Base-by-base conservation (phyloP, 345 rosid species). In the Moricandia moricandioides region DNA sequence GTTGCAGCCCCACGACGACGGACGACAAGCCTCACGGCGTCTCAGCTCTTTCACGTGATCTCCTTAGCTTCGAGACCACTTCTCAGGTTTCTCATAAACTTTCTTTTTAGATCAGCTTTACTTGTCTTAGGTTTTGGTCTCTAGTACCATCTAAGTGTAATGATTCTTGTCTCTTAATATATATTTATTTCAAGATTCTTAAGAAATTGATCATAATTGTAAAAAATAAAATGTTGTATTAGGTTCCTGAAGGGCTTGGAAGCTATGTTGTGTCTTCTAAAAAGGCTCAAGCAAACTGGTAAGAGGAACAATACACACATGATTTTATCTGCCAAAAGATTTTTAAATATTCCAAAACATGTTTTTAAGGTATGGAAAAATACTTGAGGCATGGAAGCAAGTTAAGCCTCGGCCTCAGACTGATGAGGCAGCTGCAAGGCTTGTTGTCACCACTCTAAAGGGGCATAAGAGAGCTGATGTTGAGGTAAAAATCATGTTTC, bases 201-300 rank as follows among this genome's bases (percentile, higher is more conserved):
- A 18, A 34, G 39, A 51, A 14, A 14, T 30, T 21, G 61, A 56
- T 77, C 55, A 40, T 31, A 27, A 71, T 11, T 4, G 18, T 39
- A 39, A 47, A n/a, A 16, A 29, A 4, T 37, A 0, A 18, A 2
- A 18, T 34, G 37, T 31, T 39, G 39, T 70, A 6, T 4, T 67
- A 90, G 98, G 92, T 94, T 54, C 98, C 97, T 49, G 89, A 87
- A 69, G 85, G 75, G 34, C 95, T 95, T 39, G 82, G 81, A 47
- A 77, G 80, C 58, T 86, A 83, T 65, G 98, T 92, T 69, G 85
- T 82, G 2, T 90, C 99, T 27, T 92, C 96, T 12, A 85, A 62
- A 88, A 88, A 85, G 70, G 92, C 98, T 81, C 99, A 95, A 74
- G 96, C 97, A 56, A 90, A 84, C 61, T 95, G 99, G 97, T 91